phyloP scores from a whole-genome alignment of 192 early-diverging fungal species.

The Gryganskiella cystojenkinii region DNA sequence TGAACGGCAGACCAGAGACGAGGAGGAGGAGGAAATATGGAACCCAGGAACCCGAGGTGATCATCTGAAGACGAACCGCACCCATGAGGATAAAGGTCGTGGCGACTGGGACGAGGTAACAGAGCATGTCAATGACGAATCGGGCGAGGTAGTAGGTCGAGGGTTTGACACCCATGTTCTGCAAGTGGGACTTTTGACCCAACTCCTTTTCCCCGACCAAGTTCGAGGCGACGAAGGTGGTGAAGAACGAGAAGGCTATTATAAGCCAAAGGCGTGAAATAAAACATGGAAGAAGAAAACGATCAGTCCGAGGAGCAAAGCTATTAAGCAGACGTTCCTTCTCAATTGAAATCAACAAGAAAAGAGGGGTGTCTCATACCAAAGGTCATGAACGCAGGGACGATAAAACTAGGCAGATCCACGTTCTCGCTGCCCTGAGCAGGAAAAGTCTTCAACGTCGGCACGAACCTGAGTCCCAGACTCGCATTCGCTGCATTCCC shows the following conservation, averaged over 20 bases:
- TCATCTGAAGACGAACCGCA: constrained; percentile 32
- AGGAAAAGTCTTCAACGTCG: constrained; percentile 35
- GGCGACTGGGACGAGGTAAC: constrained; percentile 33
- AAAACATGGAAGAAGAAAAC: neutral
- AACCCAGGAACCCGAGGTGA: constrained; percentile 43
- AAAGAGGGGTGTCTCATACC: constrained; percentile 16
- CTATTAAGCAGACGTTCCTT: too few relatives aligned
- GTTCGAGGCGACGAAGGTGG: constrained; percentile 32
- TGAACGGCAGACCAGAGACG: constrained; percentile 39
- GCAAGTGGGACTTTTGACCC: constrained; percentile 48
- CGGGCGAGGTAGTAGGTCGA: constrained; percentile 44
- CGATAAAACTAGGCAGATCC: constrained; percentile 44
- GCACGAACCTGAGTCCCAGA: constrained; percentile 18
- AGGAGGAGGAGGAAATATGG: constrained; percentile 41
- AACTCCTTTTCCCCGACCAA: constrained; percentile 47
- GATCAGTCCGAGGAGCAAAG: too few relatives aligned
- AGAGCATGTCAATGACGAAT: constrained; percentile 36
- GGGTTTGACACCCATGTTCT: constrained; percentile 44
- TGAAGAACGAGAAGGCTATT: constrained; percentile 45
- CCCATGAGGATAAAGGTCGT: constrained; percentile 40
- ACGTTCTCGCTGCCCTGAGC: constrained; percentile 47
- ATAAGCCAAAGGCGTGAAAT: neutral
- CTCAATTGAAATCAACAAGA: too few relatives aligned
- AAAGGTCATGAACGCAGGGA: constrained; percentile 51
- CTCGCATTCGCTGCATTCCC: constrained; percentile 19